Evolutionary conservation across 495 filamentous ascomycete genomes (phyloP).

Genomic region (Corynascus novoguineensis): DNA sequence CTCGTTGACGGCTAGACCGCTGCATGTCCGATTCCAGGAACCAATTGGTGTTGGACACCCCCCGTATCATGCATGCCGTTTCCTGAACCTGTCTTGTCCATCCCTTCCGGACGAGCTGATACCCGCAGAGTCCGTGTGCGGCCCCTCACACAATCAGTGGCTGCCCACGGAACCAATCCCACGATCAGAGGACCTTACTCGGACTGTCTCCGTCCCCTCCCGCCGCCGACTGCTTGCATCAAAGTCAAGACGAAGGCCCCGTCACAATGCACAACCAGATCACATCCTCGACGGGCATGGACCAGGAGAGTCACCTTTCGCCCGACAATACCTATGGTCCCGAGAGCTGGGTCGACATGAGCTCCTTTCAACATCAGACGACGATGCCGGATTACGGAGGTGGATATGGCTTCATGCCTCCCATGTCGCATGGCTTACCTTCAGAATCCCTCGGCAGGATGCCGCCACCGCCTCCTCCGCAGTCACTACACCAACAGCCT

Average conservation of each 20-base stretch:
- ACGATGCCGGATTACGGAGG: slow-evolving; percentile 44
- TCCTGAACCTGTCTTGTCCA: slow-evolving; percentile 25
- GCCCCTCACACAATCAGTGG: slow-evolving; percentile 20
- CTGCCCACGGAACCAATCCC: slow-evolving; percentile 20
- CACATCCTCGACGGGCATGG: slow-evolving; percentile 43
- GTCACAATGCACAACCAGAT: slow-evolving; percentile 48
- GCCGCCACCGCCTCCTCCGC: slow-evolving; percentile 39
- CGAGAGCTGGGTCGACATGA: slow-evolving; percentile 46
- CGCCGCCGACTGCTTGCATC: slow-evolving; percentile 28
- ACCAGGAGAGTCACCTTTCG: slow-evolving; percentile 44
- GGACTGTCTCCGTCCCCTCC: slow-evolving; percentile 22
- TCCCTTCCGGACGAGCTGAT: slow-evolving; percentile 24
- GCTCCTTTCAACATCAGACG: slow-evolving; percentile 39
- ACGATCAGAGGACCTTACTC: slow-evolving; percentile 17
- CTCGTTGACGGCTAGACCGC: slow-evolving; percentile 24
- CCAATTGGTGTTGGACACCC: slow-evolving; percentile 25
- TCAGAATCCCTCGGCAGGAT: slow-evolving; percentile 43
- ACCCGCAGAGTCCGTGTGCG: slow-evolving; percentile 20
- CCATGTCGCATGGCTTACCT: slow-evolving; percentile 41
- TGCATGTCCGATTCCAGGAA: slow-evolving; percentile 26
- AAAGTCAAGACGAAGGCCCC: slow-evolving; percentile 26
- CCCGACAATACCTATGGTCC: slow-evolving; percentile 37
- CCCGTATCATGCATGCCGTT: slow-evolving; percentile 30
- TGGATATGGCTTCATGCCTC: slow-evolving; percentile 37
- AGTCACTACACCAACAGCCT: slow-evolving; percentile 30